Conservation (phyloP, 805 yeast species). For the Cyberlindnera maritima region DNA sequence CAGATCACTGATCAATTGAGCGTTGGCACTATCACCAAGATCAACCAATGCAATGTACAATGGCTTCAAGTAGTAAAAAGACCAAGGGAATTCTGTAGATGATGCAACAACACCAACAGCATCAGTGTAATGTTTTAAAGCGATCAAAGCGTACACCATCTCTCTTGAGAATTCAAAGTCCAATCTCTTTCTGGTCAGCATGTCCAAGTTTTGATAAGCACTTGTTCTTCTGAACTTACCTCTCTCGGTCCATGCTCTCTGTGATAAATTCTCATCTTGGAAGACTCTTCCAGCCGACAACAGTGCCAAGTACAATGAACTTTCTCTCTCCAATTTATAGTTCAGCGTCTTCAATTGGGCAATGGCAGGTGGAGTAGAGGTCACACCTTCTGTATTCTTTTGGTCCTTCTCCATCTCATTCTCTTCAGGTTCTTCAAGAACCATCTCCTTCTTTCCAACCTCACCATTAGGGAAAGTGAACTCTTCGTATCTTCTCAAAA, state of each 20-base stretch:
- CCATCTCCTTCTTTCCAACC: slow-evolving; percentile 4
- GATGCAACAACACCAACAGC: slow-evolving; percentile 67
- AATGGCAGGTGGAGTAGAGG: slow-evolving; percentile 18
- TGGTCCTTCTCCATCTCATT: slow-evolving; percentile 12
- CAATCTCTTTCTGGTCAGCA: slow-evolving; percentile 37
- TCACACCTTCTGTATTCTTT: slow-evolving; percentile 8
- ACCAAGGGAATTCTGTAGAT: slow-evolving; percentile 74
- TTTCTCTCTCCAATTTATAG: slow-evolving; percentile 19
- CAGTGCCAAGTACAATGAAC: slow-evolving; percentile 18
- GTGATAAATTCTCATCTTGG: slow-evolving; percentile 56
- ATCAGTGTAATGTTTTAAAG: slow-evolving; percentile 56
- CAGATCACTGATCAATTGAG: slow-evolving; percentile 30
- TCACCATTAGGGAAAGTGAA: slow-evolving; percentile 33
- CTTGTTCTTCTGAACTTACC: slow-evolving; percentile 63
- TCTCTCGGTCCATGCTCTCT: slow-evolving; percentile 72
- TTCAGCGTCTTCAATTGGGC: slow-evolving; percentile 6
- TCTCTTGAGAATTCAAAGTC: slow-evolving; percentile 72
- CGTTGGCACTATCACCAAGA: slow-evolving; percentile 41
- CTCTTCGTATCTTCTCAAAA: slow-evolving; percentile 33
- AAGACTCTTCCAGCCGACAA: slow-evolving; percentile 55
- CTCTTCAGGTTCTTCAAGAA: slow-evolving; percentile 19
- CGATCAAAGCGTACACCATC: slow-evolving; percentile 60
- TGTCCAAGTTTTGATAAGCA: slow-evolving; percentile 42
- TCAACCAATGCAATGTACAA: slow-evolving; percentile 38
- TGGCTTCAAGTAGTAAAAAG: slow-evolving; percentile 41